Base-by-base conservation (phyloP, 2,329 filamentous ascomycete species). In the Pyrenochaeta sp. region DNA sequence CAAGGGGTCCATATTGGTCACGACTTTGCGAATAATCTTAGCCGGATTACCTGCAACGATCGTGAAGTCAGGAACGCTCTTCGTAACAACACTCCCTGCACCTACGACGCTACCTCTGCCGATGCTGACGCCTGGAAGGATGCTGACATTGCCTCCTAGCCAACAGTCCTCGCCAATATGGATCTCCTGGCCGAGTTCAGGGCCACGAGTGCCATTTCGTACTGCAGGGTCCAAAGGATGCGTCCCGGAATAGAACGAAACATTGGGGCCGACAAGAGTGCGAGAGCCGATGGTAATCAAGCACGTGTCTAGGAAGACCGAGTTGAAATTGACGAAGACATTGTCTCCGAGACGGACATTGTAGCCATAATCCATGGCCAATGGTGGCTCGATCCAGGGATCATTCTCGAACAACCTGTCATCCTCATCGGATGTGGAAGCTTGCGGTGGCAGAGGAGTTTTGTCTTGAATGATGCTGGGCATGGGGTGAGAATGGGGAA, bases 21-120 rank as follows among this genome's bases (percentile, higher is more conserved):
- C 66, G n/a, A 76, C 58, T 51, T 74, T 75, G 11, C 66, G 63
- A 92, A 75, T 90, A 14, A 89, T 74, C 43, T 80, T 81, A 10
- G 87, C 88, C 32, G 89, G 89, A 63, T 90, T 91, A 0, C 89
- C 89, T 15, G 81, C 87, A 0, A 86, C 87, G 11, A 88, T 81
- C 7, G 82, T 82, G 58, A 85, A 87, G 90, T 77, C 81, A 6
- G 86, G 82, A 15, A 91, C 84, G 69, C 87, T 81, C 78, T 90
- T 96, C 2, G 91, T 96, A 20, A 96, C 92, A 2, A 96, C 90
- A 71, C 89, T 92, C 0, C 90, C 91, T 2, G 92, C 92, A 2
- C 91, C 92, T 53, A 96, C 83, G 0, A 88, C 90, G 7, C 80
- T 82, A 0, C 92, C 91, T 55, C 83, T 82, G 0, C 92, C 92